Conservation (phyloP, 495 filamentous ascomycete species). For the Aspergillus mulundensis region DNA sequence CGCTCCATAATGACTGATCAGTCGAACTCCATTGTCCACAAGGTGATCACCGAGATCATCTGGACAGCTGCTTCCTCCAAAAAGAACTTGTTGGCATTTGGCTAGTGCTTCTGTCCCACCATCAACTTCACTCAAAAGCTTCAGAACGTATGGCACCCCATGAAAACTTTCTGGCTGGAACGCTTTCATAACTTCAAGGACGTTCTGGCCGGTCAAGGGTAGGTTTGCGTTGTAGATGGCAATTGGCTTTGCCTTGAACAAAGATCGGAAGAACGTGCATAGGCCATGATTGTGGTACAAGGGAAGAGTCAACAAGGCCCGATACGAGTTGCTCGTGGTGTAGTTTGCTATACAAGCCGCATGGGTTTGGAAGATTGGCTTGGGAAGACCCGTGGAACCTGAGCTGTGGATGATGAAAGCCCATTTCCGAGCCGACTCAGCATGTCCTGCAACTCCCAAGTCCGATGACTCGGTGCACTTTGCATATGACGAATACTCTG, state of each 20-base stretch:
- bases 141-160: constrained; percentile 51
- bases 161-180: constrained; percentile 46
- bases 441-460: constrained; percentile 20
- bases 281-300: constrained; percentile 49
- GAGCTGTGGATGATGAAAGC: constrained; percentile 53
- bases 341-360: constrained; percentile 37
- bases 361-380: constrained; percentile 41
- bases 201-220: constrained; percentile 46
- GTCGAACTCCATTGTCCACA: constrained; percentile 47
- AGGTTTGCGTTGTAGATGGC: constrained; percentile 46
- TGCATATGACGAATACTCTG: constrained; percentile 9
- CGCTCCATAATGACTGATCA: constrained; percentile 48
- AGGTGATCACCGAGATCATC: constrained; percentile 53
- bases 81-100: constrained; percentile 40
- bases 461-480: neutral
- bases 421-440: constrained; percentile 26
- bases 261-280: constrained; percentile 38
- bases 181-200: constrained; percentile 42
- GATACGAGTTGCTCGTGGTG: constrained; percentile 28
- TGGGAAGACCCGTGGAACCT: constrained; percentile 55
- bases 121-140: constrained; percentile 46
- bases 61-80: constrained; percentile 50
- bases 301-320: constrained; percentile 47
- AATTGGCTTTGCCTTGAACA: constrained; percentile 42
- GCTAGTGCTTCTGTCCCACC: constrained; percentile 43